phyloP scores from a whole-genome alignment of 2,329 filamentous ascomycete genomes.

The Aspergillus thermomutatus region DNA sequence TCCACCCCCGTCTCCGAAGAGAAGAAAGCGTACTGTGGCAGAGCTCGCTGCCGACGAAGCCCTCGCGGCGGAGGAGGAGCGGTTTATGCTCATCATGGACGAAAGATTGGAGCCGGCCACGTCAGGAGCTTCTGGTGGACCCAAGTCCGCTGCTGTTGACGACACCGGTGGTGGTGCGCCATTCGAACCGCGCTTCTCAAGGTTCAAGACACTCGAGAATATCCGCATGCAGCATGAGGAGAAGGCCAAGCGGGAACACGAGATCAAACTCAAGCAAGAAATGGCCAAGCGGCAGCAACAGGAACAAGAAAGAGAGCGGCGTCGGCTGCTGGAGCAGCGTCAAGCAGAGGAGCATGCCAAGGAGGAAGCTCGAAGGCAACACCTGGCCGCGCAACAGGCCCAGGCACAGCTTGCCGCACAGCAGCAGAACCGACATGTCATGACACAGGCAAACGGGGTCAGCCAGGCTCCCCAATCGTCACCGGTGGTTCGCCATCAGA shows the following conservation, averaged over 20 bases:
- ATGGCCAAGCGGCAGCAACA: conserved; percentile 46
- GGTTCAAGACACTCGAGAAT: conserved; percentile 85
- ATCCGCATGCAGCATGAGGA: conserved; percentile 77
- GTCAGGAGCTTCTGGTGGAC: conserved; percentile 55
- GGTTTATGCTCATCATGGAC: conserved; percentile 89
- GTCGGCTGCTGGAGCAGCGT: conserved; percentile 41
- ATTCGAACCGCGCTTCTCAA: conserved; percentile 82
- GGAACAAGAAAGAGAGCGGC: conserved; percentile 48
- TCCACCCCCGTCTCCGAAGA: conserved; percentile 77
- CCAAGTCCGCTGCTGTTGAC: conserved; percentile 66
- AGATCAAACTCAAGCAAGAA: conserved; percentile 49
- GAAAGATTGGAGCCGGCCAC: conserved; percentile 68
- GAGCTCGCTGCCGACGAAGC: conserved; percentile 96
- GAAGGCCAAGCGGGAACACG: conserved; percentile 52
- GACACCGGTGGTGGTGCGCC: conserved; percentile 67
- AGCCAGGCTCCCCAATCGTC: conserved; percentile 45
- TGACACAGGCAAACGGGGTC: conserved; percentile 43
- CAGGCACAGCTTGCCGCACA: conserved; percentile 39
- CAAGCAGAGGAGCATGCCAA: conserved; percentile 44
- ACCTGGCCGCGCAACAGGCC: conserved; percentile 46
- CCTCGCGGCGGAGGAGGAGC: conserved; percentile 79
- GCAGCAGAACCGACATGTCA: conserved; percentile 52
- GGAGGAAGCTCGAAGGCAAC: conserved; percentile 39
- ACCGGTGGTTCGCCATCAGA: conserved; percentile 46
- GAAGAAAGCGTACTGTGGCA: conserved; percentile 86